phyloP scores from a whole-genome alignment of 2,329 filamentous ascomycete genomes.

The Penicillium sp. region DNA sequence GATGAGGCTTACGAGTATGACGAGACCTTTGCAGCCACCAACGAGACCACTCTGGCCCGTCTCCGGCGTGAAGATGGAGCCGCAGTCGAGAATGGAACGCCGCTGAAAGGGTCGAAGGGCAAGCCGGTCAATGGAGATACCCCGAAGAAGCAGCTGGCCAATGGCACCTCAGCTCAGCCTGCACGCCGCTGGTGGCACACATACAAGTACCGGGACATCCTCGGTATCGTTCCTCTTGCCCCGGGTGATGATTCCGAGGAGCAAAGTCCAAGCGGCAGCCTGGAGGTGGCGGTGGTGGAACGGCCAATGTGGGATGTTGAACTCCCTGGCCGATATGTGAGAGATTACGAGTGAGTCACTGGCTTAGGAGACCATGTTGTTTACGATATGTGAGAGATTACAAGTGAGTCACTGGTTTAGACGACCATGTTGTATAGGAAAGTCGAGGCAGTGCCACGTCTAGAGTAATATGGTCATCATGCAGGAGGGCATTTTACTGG shows the following conservation, averaged over 20 bases:
- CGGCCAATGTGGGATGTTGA: slow-evolving; percentile 78
- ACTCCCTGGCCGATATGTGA: slow-evolving; percentile 65
- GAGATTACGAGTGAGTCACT: slow-evolving; percentile 45
- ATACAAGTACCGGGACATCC: slow-evolving; percentile 88
- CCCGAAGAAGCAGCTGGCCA: slow-evolving; percentile 24
- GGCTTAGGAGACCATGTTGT: slow-evolving; percentile 1
- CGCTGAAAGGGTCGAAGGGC: slow-evolving; percentile 19
- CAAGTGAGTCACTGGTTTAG: slow-evolving; percentile 30
- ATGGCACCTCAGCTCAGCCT: slow-evolving; percentile 25
- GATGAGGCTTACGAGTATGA: slow-evolving; percentile 34
- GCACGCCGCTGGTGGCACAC: slow-evolving; percentile 63
- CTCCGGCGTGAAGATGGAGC: slow-evolving; percentile 25
- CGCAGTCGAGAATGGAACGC: slow-evolving; percentile 18
- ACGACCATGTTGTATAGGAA: slow-evolving; percentile 1
- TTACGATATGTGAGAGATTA: slow-evolving; percentile 61
- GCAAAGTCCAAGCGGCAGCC: slow-evolving; percentile 16
- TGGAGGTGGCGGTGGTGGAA: slow-evolving; percentile 84
- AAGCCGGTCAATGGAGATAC: slow-evolving; percentile 14
- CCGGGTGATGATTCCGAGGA: slow-evolving; percentile 34
- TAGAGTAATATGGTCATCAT: slow-evolving; percentile 15
- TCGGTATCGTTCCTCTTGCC: slow-evolving; percentile 63
- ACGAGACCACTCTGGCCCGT: slow-evolving; percentile 31
- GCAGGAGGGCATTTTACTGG: slow-evolving; percentile 18
- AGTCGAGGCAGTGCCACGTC: slow-evolving; percentile 6
- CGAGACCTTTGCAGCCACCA: slow-evolving; percentile 27